A percentile compares a stretch with the other conserved stretches of the same genome.
Evolutionary conservation across 495 filamentous ascomycete species (phyloP).

Genomic region (Aspergillus egyptiacus): DNA sequence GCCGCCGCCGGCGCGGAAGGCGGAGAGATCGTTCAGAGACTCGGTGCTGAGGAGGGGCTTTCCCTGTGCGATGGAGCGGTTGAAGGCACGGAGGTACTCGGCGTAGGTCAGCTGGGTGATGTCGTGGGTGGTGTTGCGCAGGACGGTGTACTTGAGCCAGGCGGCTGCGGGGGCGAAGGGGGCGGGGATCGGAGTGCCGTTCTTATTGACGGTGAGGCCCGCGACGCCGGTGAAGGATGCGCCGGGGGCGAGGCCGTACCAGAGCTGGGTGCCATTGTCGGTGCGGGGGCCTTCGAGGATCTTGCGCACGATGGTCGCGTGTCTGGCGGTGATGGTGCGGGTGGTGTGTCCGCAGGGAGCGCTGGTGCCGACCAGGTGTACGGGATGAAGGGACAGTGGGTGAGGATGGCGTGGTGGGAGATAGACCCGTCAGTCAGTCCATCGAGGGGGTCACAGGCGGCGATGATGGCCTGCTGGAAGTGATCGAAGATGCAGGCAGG

Average conservation of each 20-base stretch:
- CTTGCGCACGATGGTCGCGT: neutral
- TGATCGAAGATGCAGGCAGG: constrained; percentile 1
- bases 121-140: neutral
- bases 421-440: constrained; percentile 2
- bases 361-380: neutral
- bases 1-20: constrained; percentile 28
- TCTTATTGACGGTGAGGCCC: neutral
- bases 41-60: constrained; percentile 28
- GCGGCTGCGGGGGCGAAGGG: constrained; percentile 4
- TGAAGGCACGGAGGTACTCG: neutral
- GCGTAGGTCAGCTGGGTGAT: neutral
- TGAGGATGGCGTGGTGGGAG: neutral
- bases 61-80: constrained; percentile 9
- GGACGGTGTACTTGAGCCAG: neutral
- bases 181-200: neutral
- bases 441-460: constrained; percentile 6
- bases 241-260: constrained; percentile 2
- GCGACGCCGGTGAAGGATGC: constrained; percentile 7
- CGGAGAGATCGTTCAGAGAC: constrained; percentile 25
- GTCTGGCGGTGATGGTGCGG: neutral
- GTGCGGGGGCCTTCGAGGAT: constrained; percentile 1
- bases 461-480: neutral
- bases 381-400: neutral
- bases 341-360: neutral
- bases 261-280: neutral